These are phyloP conservation scores for Syncephalastrum racemosum DNA, from an alignment of 371 early-diverging fungal genomes.

Conservation along the genomic window DNA sequence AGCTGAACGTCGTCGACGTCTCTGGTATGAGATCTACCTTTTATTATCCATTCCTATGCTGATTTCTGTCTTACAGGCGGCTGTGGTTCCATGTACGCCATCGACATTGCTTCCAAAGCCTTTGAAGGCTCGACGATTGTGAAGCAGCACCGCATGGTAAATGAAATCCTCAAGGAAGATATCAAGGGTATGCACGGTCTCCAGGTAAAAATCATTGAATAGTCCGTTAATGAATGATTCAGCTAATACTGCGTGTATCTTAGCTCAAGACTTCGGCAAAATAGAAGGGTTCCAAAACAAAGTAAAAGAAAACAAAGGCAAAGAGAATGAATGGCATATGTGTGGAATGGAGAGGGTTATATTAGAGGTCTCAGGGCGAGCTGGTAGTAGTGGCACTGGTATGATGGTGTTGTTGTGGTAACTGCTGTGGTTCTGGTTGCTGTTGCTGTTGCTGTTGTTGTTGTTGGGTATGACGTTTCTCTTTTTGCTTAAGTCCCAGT, in stretches of 20 bases:
- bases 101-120: slow-evolving; percentile 75
- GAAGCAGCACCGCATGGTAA: slow-evolving; percentile 90
- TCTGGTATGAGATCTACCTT: slow-evolving; percentile 59
- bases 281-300: background rate
- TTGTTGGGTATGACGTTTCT: slow-evolving; percentile 4
- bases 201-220: slow-evolving; percentile 46
- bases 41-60: background rate
- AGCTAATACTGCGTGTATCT: background rate
- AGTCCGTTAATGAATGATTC: background rate
- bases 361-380: too few relatives aligned
- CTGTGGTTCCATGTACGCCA: slow-evolving; percentile 93
- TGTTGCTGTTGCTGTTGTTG: slow-evolving; percentile 1
- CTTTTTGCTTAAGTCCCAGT: slow-evolving; percentile 27
- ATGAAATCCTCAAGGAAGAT: slow-evolving; percentile 82
- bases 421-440: slow-evolving; percentile 8
- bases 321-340: slow-evolving; percentile 1
- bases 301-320: background rate
- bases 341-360: slow-evolving; percentile 2
- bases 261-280: slow-evolving; percentile 21
- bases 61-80: slow-evolving; percentile 61
- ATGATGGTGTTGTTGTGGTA: slow-evolving; percentile 9
- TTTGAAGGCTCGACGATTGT: slow-evolving; percentile 79
- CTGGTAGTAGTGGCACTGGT: too few relatives aligned
- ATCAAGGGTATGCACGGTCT: slow-evolving; percentile 93
- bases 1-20: slow-evolving; percentile 81